Evolutionary conservation across 1,284 basidiomycete species (phyloP).

Genomic region (Fistulinella cinereoalba): DNA sequence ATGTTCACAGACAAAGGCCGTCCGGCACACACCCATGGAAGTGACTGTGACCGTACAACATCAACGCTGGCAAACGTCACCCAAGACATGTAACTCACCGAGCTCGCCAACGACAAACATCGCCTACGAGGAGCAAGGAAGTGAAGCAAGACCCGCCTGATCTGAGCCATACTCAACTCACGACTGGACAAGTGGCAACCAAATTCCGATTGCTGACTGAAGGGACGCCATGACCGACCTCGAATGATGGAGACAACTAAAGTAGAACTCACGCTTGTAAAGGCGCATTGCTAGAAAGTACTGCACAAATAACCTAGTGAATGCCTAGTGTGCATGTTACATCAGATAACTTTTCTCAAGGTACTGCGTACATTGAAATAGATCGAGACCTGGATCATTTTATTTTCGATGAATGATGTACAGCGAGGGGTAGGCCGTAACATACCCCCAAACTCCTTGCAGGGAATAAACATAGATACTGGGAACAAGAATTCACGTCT

Average conservation of each 20-base stretch:
- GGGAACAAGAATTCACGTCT: background rate
- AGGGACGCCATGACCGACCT: background rate
- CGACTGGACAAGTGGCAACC: constrained; percentile 3
- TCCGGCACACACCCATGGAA: too few relatives aligned
- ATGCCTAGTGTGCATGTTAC: constrained; percentile 10
- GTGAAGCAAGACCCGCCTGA: too few relatives aligned
- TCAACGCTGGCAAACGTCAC: too few relatives aligned
- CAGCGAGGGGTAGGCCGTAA: background rate
- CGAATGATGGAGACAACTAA: background rate
- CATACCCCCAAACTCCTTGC: constrained; percentile 48
- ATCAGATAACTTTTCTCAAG: background rate
- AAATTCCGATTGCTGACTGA: constrained; percentile 28
- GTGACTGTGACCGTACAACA: too few relatives aligned
- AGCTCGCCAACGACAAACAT: too few relatives aligned
- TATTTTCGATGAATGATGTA: constrained; percentile 1
- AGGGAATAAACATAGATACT: background rate
- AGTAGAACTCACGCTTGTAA: constrained; percentile 21
- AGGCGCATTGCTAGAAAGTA: constrained; percentile 31
- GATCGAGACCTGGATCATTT: constrained; percentile 31
- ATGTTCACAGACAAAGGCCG: too few relatives aligned
- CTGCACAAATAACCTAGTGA: constrained; percentile 38
- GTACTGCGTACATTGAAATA: constrained; percentile 31
- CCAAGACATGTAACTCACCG: too few relatives aligned
- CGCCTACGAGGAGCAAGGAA: too few relatives aligned
- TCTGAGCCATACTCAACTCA: constrained; percentile 4